Percentiles rank a stretch among this genome's conserved stretches.
phyloP scores from a whole-genome alignment of 257 asterid genomes.

The Solanum lycopersicoides region DNA sequence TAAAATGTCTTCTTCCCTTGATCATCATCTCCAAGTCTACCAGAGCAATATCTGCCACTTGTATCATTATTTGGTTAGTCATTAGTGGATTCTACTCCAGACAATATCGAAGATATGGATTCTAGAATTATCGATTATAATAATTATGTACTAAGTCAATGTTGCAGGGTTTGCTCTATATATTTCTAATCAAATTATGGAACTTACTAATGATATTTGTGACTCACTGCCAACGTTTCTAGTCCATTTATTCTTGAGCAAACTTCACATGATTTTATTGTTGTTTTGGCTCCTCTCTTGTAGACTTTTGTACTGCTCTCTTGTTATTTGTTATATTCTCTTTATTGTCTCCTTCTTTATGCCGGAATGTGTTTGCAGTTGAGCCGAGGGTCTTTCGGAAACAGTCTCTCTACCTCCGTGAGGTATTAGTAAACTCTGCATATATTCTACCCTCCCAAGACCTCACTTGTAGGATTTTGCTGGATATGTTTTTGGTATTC shows the following conservation, averaged over 20 bases:
- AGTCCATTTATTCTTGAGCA: neutral
- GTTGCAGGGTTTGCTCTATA: neutral
- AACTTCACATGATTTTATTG: neutral
- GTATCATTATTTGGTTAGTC: constrained; percentile 1
- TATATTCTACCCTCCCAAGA: neutral
- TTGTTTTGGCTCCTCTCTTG: neutral
- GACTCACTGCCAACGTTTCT: neutral
- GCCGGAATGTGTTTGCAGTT: neutral
- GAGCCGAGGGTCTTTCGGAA: neutral
- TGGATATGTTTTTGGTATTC: neutral
- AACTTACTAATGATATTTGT: neutral
- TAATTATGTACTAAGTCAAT: neutral
- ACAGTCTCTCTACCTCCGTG: neutral
- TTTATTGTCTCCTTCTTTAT: neutral
- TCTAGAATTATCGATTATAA: neutral
- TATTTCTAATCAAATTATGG: neutral
- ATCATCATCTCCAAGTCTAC: constrained; percentile 7
- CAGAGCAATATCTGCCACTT: constrained; percentile 10
- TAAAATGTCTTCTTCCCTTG: constrained; percentile 11
- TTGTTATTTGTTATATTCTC: neutral
- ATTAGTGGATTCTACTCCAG: constrained; percentile 8
- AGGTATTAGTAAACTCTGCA: neutral
- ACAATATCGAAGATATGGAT: constrained; percentile 16
- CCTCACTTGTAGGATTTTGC: too few relatives aligned
- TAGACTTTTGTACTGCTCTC: neutral